These are phyloP conservation scores for Asterophora parasitica DNA, from an alignment of 768 basidiomycete species.

Conservation along the genomic window DNA sequence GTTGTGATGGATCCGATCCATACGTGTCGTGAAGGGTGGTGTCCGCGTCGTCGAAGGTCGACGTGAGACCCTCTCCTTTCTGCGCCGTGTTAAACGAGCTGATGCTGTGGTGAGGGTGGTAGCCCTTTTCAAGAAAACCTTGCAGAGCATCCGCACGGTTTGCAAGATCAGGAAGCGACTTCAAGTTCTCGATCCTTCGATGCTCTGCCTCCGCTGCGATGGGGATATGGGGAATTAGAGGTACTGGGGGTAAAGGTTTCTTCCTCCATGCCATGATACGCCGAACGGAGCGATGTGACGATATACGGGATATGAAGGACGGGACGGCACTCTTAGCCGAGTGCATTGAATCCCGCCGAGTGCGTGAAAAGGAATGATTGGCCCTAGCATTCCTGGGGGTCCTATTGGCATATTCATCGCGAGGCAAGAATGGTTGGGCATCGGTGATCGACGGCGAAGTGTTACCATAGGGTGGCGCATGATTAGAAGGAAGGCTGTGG, in stretches of 20 bases:
- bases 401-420: not conserved
- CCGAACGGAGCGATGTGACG: slow-evolving; percentile 34
- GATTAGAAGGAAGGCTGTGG: slow-evolving; percentile 8
- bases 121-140: slow-evolving; percentile 48
- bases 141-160: slow-evolving; percentile 45
- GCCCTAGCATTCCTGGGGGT: slow-evolving; percentile 11
- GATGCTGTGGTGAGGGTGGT: slow-evolving; percentile 46
- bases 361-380: slow-evolving; percentile 14
- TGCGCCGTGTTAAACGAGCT: slow-evolving; percentile 20
- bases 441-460: not conserved
- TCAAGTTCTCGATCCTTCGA: slow-evolving; percentile 39
- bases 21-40: slow-evolving; percentile 3
- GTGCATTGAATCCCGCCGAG: slow-evolving; percentile 37
- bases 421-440: slow-evolving; percentile 1
- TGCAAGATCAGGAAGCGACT: slow-evolving; percentile 49
- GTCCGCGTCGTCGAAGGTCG: slow-evolving; percentile 18
- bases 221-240: slow-evolving; percentile 43
- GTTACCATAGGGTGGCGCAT: not conserved
- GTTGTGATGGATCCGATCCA: not conserved
- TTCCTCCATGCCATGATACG: slow-evolving; percentile 38
- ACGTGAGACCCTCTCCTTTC: slow-evolving; percentile 15
- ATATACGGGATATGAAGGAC: slow-evolving; percentile 48
- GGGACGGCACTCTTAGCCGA: slow-evolving; percentile 45
- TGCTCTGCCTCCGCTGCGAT: slow-evolving; percentile 37
- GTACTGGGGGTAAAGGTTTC: slow-evolving; percentile 60